Evolutionary conservation across 768 basidiomycete species (phyloP).

Genomic region (Rhodotorula graminis): DNA sequence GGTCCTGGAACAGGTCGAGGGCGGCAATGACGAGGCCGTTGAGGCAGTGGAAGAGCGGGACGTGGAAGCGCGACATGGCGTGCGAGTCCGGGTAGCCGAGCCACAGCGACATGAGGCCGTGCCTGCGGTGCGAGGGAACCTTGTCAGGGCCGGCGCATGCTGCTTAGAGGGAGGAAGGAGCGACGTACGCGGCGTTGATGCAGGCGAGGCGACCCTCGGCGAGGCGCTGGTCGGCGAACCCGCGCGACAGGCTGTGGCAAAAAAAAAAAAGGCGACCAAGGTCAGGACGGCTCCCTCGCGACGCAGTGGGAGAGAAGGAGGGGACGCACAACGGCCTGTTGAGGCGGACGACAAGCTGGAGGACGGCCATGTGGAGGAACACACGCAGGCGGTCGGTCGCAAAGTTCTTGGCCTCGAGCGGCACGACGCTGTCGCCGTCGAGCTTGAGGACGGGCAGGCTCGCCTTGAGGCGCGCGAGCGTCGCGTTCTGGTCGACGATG

Average conservation of each 20-base stretch:
- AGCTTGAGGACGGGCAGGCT: slow-evolving; percentile 9
- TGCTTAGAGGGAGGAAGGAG: not conserved
- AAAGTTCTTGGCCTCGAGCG: slow-evolving; percentile 9
- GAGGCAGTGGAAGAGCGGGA: slow-evolving; percentile 17
- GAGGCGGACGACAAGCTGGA: slow-evolving; percentile 25
- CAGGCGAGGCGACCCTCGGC: not conserved
- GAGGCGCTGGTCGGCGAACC: slow-evolving; percentile 21
- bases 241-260: slow-evolving; percentile 32
- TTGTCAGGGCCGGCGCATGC: not conserved
- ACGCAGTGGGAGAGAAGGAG: not conserved
- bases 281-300: no score
- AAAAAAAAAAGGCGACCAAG: no score
- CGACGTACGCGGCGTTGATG: slow-evolving; percentile 23
- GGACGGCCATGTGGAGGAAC: slow-evolving; percentile 3
- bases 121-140: not conserved
- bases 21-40: slow-evolving; percentile 27
- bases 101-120: slow-evolving; percentile 19
- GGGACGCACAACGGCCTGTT: slow-evolving; percentile 34
- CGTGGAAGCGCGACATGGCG: slow-evolving; percentile 11
- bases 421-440: slow-evolving; percentile 6
- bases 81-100: slow-evolving; percentile 23
- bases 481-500: slow-evolving; percentile 25
- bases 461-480: slow-evolving; percentile 13
- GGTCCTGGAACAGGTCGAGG: slow-evolving; percentile 34
- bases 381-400: slow-evolving; percentile 27